Conservation (phyloP, 2,329 filamentous ascomycete genomes). For the Juglanconis sp. region DNA sequence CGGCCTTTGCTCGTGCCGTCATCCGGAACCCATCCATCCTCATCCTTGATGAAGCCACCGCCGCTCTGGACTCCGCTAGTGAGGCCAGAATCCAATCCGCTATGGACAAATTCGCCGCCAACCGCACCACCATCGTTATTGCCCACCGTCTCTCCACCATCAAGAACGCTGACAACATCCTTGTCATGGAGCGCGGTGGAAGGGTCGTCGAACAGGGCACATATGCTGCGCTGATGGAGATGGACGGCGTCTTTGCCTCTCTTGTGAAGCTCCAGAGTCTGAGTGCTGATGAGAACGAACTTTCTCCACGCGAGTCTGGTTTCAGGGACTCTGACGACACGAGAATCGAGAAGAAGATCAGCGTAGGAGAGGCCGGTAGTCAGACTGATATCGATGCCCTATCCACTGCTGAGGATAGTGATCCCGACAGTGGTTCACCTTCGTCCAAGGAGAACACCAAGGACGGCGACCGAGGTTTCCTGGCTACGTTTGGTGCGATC, state of each 20-base stretch:
- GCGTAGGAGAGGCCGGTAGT: background rate
- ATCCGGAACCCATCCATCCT: constrained; percentile 55
- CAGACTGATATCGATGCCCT: background rate
- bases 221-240: constrained; percentile 53
- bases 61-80: constrained; percentile 56
- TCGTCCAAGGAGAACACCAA: background rate
- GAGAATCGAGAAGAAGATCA: background rate
- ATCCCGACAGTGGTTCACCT: background rate
- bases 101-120: constrained; percentile 38
- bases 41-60: constrained; percentile 61
- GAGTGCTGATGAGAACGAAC: background rate
- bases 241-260: background rate
- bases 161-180: constrained; percentile 61
- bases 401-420: background rate
- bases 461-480: background rate
- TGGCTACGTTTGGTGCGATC: background rate
- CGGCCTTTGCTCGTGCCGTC: constrained; percentile 56
- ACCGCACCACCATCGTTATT: constrained; percentile 60
- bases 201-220: constrained; percentile 59
- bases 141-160: constrained; percentile 61
- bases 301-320: background rate
- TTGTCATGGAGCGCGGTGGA: constrained; percentile 58
- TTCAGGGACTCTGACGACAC: background rate
- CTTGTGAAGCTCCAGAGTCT: constrained; percentile 7
- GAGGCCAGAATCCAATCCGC: constrained; percentile 52